Evolutionary conservation across 192 early-diverging fungal species (phyloP), one percentile per base, ranked within the genome.

Genomic region (Chytriomyces hyalinus): DNA sequence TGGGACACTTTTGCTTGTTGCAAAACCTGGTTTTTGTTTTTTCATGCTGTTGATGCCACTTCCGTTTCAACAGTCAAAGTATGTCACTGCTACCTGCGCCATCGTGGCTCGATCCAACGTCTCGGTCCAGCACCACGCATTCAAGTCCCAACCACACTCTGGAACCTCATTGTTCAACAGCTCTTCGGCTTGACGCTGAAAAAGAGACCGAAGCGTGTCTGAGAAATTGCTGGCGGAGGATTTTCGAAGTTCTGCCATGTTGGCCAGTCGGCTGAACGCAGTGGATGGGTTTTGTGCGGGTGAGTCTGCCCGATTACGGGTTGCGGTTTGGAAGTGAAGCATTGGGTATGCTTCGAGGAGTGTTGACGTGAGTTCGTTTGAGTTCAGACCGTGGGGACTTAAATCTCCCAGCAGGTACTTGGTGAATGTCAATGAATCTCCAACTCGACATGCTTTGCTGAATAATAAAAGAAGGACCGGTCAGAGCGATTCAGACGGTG

Each of bases 111-210:
- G 44, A 49, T 83, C 81, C 7, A 83, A 48, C 6, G 20, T 64
- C 50, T 82, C 83, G 22, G 77, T 67, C 80, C 83, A 84, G 22
- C 69, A 49, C 80, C 80, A 84, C 11, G 76, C 83, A 47, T 78
- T 73, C 64, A 84, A 70, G 44, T 73, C 77, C 70, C 67, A 74
- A 8, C 48, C 70, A 4, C 22, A 11, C 57, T 28, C 70, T 43
- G 11, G 24, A 20, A 17, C 61, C 10, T 45, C 17, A 15, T 65
- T 22, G 26, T 22, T 22, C 10, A 81, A 45, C 50, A 80, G 20
- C 22, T 60, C 63, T 64, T 51, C 48, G 44, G 65, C 69, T 50
- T 76, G 65, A 36, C 67, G 69, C 68, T 78, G 75, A 15, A 48
- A 50, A 22, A 78, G 51, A 6, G 62, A 70, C 22, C 73, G 78